Base-by-base conservation (phyloP, 192 early-diverging fungal species). In the Coemansia pectinata region DNA sequence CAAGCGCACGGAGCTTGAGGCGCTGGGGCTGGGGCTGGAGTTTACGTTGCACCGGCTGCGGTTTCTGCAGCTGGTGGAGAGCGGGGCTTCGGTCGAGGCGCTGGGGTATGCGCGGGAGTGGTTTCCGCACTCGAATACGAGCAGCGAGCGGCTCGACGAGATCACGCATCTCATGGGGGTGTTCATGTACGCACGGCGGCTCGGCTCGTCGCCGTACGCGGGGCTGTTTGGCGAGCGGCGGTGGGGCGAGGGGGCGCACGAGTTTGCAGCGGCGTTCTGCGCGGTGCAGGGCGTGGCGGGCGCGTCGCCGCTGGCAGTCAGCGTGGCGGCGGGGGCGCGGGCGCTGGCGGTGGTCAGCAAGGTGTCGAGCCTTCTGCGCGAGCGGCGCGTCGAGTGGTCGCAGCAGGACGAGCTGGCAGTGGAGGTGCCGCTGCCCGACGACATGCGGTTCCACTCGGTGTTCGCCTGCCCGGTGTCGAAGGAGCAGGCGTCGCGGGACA, bases 401-500 rank as follows among this genome's bases (percentile, higher is more conserved):
- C 90, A 91, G 69, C 88, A 90, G 67, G 87, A 93, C 64, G 98
- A 99, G 75, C 86, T 99, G 36, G 92, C 98, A 0, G 93, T 91
- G 3, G 96, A 98, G 69, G 92, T 99, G 60, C 93, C 94, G 6
- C 77, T 99, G 29, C 87, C 91, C 5, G 92, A 92, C 52, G 74
- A 82, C n/a, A 88, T 96, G 72, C 81, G 92, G 62, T 99, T 90
- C 77, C 98, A 99, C 79, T 94, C 93, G 45, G 88, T 98, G 7
- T 99, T 99, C 85, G 90, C 91, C 1, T 99, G 98, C 76, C 98
- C 98, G 5, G 98, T 99, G 2, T 90, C 89, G 33, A 98, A 98
- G 78, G 98, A 99, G 73, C 93, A 95, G 74, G 93, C 92, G 1
- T 90, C 93, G 5, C 87, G 90, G 21, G 86, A 89, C n/a, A 99